Base-by-base conservation (phyloP, 1,284 basidiomycete genomes). In the Apiotrichum mycotoxinovorans region DNA sequence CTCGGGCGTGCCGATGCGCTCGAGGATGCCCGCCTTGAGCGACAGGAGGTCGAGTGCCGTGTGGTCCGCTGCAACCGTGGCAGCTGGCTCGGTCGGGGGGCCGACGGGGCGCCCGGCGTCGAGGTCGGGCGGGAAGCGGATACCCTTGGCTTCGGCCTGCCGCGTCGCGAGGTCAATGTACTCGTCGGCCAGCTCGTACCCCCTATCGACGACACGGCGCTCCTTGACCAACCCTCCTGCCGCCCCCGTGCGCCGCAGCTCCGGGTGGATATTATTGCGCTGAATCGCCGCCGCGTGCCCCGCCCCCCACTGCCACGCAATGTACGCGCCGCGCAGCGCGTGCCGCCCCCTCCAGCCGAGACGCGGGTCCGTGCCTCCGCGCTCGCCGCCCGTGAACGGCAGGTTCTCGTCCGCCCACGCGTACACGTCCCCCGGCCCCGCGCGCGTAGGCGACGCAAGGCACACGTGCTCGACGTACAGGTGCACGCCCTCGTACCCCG, bases 351-450 rank as follows among this genome's bases (percentile, higher is more conserved):
- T 80, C 67, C 83, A 81, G 1, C 88, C 87, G 2, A 92, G 79
- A 11, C 78, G 80, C 7, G 85, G 80, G 70, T 90, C 87, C 17
- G 89, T 91, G 40, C 89, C 90, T 10, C 87, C 87, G 22, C 60
- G 69, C 9, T 66, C 51, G 42, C 86, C 84, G n/a, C 87, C 87
- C 2, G 87, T 83, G 89, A 89, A 91, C 43, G 80, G 79, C 57
- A 85, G 85, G 35, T 80, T 80, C 58, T 89, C 87, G 12, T 80
- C 70, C 65, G 85, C 81, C 90, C 89, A 92, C 61, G 86, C 85
- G 83, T 84, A 91, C 10, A 78, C 79, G 49, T 87, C 85, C 33
- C 79, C 75, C 20, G 66, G 63, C 25, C 49, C 40, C 4, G 51
- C 81, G 27, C 82, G 61, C 2, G 66, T 64, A 1, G 72, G 73